phyloP scores from a whole-genome alignment of 2,329 filamentous ascomycete species.

The Fusarium marasasianum region DNA sequence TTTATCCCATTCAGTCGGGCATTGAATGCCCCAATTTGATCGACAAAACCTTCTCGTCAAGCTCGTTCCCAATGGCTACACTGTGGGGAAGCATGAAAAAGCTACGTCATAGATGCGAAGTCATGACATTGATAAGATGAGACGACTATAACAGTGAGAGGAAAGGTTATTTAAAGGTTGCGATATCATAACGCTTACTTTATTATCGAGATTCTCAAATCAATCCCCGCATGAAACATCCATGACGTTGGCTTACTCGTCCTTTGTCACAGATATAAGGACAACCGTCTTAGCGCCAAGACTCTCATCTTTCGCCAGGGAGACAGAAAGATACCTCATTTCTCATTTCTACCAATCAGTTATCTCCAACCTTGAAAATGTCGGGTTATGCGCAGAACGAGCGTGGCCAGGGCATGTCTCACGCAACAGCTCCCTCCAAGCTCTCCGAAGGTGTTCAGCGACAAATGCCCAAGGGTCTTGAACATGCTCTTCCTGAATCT shows the following conservation, averaged over 20 bases:
- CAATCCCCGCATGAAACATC: neutral
- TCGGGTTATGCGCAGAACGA: conserved; percentile 15
- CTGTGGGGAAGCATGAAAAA: neutral
- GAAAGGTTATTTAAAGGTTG: neutral
- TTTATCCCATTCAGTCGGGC: neutral
- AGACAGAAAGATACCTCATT: neutral
- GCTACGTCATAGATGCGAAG: conserved; percentile 10
- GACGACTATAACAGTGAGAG: neutral
- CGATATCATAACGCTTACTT: neutral
- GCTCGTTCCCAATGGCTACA: neutral
- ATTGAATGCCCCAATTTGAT: neutral
- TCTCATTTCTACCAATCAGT: too few species aligned
- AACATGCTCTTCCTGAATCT: conserved; percentile 34
- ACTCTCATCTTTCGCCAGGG: too few species aligned
- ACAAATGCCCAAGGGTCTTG: conserved; percentile 22
- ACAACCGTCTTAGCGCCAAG: neutral
- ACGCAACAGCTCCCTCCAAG: conserved; percentile 33
- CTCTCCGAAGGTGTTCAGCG: conserved; percentile 28
- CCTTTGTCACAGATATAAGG: neutral
- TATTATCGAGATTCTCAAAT: neutral
- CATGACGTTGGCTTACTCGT: neutral
- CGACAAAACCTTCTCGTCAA: neutral
- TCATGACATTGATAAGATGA: neutral
- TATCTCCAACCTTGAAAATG: neutral
- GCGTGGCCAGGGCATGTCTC: conserved; percentile 30